Evolutionary conservation across 129 eudicot species (phyloP), one percentile per base, ranked within the genome.

Genomic region (Artemisia annua): DNA sequence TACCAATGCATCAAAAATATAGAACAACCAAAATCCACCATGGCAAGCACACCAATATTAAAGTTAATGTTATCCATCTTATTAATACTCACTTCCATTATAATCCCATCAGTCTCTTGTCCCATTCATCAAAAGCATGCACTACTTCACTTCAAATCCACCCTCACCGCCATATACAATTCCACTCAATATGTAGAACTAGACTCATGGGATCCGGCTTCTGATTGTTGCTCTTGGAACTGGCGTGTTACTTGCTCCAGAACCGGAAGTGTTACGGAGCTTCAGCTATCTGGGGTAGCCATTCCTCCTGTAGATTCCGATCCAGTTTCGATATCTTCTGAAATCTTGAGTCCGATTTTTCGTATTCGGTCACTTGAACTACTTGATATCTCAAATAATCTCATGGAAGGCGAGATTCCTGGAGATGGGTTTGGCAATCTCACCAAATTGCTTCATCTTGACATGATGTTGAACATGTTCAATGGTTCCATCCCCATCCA

Each of bases 171-270:
- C 71, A 39, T 70, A 26, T 14, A 22, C 76, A 65, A 82, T 44
- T 60, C 88, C 43, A 69, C 22, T 20, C 22, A 20, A 20, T 20
- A 20, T 5, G 14, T 12, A 2, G 52, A 77, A 16, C 76, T 77
- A 24, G 70, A 82, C 5, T 71, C 90, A 15, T 87, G 92, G 92
- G 70, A 74, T 35, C 75, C 75, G 0, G 51, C 11, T 53, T 60
- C 79, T 7, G 78, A 79, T 50, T 87, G 92, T 67, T 87, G 89
- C 54, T n/a, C 63, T 1, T 84, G 92, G 92, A 83, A n/a, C n/a
- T n/a, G 66, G 22, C 54, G 82, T n/a, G 87, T 87, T 12, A 68
- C 46, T 3, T 87, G 92, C 28, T 19, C 64, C 24, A 22, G 16
- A 66, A 58, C 76, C 2, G 50, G 17, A 26, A 19, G 22, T 8